Evolutionary conservation across 2,329 filamentous ascomycete genomes (phyloP), one percentile per base, ranked within the genome.

Genomic region (Dactylellina leptospora): DNA sequence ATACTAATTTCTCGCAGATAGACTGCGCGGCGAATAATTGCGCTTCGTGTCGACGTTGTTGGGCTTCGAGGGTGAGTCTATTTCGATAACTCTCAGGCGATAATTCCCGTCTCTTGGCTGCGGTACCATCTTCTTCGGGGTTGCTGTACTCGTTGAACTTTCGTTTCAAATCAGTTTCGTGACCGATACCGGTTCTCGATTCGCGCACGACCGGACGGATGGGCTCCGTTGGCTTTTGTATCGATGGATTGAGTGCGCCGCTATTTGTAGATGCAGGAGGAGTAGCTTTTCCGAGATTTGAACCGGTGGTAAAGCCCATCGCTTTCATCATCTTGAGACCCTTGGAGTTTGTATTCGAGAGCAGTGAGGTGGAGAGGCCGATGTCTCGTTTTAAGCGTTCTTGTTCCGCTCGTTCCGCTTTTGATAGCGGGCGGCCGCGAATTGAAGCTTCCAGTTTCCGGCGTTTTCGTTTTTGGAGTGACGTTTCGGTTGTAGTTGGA

Each of bases 261-360:
- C 28, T 44, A 4, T 38, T 30, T 1, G 42, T 23, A 25, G 68
- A 72, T 8, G 66, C 70, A 5, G 33, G 77, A 77, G n/a, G 78
- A 73, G 23, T 81, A 80, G 6, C 82, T 75, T 85, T 87, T 0
- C 95, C 95, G 2, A 97, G 82, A 0, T 87, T 85, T 33, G 86
- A 87, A 22, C 93, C 92, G 18, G 86, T 83, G 66, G 87, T 89
- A 82, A 96, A 99, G 0, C 95, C 95, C 84, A 99, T 91, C 80
- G 91, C 93, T 20, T 91, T 89, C 93, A 99, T 96, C 92, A 99
- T 97, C 75, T 91, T 87, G 73, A 96, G 87, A 1, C 93, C 95
- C 78, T 97, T 97, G 13, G 84, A 64, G 11, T 45, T 81, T 13
- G 80, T 79, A 4, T 82, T 80, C 18, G 88, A 85, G 4, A 96